Base-by-base conservation (phyloP, 352 stramenopile species). In the Pythium graminicola region DNA sequence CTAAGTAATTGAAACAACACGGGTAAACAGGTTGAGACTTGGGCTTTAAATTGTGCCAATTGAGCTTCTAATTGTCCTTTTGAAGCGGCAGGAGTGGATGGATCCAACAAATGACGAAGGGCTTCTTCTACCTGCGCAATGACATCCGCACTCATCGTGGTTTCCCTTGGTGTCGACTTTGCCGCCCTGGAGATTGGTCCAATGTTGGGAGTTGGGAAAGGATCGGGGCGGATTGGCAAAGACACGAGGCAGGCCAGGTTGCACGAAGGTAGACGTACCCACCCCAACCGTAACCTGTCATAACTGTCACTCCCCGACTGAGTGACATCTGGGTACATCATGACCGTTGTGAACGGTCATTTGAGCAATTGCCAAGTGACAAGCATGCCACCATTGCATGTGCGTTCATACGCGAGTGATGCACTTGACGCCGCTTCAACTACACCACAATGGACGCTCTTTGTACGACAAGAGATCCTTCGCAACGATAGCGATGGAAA, bases 121-220 rank as follows among this genome's bases (percentile, higher is more conserved):
- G 75, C 77, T 17, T 51, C 67, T 41, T 89, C 79, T 38, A 89
- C 74, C 40, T 86, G 62, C 4, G 74, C 64, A 60, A 89, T 89
- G 50, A 80, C 57, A 26, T 39, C 50, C 39, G 42, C 52, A 40
- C 44, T 62, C 42, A 60, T 52, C 13, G 22, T 50, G 28, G 45
- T 52, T 52, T 22, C 29, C 45, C 36, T 43, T 51, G 26, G 26
- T 51, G 44, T 16, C 44, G 44, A 40, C 31, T 28, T n/a, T 28
- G 26, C 28, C 7, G 28, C 44, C 5, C 26, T 9, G 31, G 31
- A 36, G 9, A 14, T 36, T 36, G 31, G 31, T 14, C 31, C 31
- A 36, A 14, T 14, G 31, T 36, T 36, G 31, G 31, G 36, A 42
- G n/a, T 42, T 43, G 11, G 36, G n/a, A 43, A 19, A 43, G 36